Percentiles rank a stretch among this genome's conserved stretches.
Conservation (phyloP, 2,329 filamentous ascomycete species). For the Aplosporella prunicola region DNA sequence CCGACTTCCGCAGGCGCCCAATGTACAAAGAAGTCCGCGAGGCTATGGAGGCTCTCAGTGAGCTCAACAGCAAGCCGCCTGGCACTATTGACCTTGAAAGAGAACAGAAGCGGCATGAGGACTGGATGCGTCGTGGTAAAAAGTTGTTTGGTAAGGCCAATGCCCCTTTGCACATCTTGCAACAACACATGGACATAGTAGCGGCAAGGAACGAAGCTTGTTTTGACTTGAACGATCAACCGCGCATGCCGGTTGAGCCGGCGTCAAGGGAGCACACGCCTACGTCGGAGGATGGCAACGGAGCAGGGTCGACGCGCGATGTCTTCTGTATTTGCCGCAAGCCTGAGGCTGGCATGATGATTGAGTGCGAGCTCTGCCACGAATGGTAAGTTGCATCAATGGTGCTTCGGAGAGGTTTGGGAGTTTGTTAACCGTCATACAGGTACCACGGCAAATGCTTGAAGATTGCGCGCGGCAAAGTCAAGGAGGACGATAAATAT, state of each 20-base stretch:
- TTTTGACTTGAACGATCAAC: slow-evolving; percentile 84
- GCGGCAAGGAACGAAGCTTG: slow-evolving; percentile 81
- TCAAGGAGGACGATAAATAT: slow-evolving; percentile 97
- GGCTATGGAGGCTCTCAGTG: slow-evolving; percentile 75
- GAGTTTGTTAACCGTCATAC: slow-evolving; percentile 6
- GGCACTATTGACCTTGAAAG: slow-evolving; percentile 90
- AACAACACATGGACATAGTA: slow-evolving; percentile 89
- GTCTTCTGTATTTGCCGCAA: slow-evolving; percentile 96
- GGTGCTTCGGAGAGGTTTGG: slow-evolving; percentile 17
- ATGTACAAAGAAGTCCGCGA: slow-evolving; percentile 85
- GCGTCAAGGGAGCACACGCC: slow-evolving; percentile 73
- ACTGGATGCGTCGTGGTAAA: slow-evolving; percentile 98
- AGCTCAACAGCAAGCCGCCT: slow-evolving; percentile 83
- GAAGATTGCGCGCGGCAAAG: slow-evolving; percentile 93
- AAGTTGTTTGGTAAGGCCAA: slow-evolving; percentile 98
- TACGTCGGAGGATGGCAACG: slow-evolving; percentile 39
- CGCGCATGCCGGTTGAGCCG: slow-evolving; percentile 82
- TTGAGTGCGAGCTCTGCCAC: slow-evolving; percentile 95
- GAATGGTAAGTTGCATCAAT: slow-evolving; percentile 62
- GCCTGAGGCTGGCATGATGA: slow-evolving; percentile 97
- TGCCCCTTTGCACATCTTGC: slow-evolving; percentile 89
- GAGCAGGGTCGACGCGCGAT: slow-evolving; percentile 50
- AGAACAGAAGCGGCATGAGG: slow-evolving; percentile 88
- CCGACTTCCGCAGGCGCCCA: slow-evolving; percentile 69
- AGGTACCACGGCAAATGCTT: slow-evolving; percentile 98